These are phyloP conservation scores for Ophiostoma novo-ulmi DNA, from an alignment of 2,329 filamentous ascomycete genomes.

Conservation along the genomic window DNA sequence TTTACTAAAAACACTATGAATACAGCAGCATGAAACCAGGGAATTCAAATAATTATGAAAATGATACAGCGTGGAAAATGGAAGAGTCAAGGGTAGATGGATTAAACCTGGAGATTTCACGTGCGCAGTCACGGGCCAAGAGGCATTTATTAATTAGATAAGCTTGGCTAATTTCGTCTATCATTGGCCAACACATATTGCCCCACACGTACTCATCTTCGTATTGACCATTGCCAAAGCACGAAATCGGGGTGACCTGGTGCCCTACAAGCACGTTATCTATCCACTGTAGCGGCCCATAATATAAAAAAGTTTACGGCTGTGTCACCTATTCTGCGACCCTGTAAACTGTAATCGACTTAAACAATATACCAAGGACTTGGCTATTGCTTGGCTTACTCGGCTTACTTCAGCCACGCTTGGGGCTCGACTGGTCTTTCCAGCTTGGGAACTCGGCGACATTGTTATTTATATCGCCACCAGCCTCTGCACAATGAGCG, in stretches of 20 bases:
- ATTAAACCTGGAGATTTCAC: too few species aligned
- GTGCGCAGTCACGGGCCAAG: too few species aligned
- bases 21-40: too few species aligned
- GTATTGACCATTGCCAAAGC: not conserved
- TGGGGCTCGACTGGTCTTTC: not conserved
- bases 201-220: not conserved
- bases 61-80: too few species aligned
- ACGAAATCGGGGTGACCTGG: slow-evolving; percentile 3
- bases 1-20: too few species aligned
- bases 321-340: not conserved
- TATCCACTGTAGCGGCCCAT: not conserved
- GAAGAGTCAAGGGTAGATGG: too few species aligned
- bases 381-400: not conserved
- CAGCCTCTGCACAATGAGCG: not conserved
- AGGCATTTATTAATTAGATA: too few species aligned
- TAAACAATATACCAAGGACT: not conserved
- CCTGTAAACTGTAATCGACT: slow-evolving; percentile 1
- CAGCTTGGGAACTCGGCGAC: not conserved
- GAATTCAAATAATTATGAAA: too few species aligned
- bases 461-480: not conserved
- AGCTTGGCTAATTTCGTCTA: not conserved
- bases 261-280: not conserved
- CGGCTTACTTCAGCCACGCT: not conserved
- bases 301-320: not conserved
- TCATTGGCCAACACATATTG: not conserved